Evolutionary conservation across 192 early-diverging fungal species (phyloP), one percentile per base, ranked within the genome.

Genomic region (Backusella tuberculispora): DNA sequence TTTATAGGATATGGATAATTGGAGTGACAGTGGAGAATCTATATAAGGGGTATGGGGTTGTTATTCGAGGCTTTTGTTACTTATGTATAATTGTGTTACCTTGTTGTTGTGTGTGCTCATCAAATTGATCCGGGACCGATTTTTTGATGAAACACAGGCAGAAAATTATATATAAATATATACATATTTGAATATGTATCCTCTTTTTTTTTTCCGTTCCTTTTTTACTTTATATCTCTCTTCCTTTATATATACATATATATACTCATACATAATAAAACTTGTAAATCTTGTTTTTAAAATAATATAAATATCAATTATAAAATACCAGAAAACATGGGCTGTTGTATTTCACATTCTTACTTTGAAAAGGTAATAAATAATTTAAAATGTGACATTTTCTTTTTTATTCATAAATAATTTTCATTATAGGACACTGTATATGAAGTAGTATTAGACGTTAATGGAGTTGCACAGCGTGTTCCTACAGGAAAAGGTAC

Each of bases 11-110:
- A 47, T 80, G 65, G 84, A 88, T 68, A 74, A 84, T 37, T 88
- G 86, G 86, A 84, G 83, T 21, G 85, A 86, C 48, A 81, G 80
- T 66, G 85, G 85, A 24, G 78, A 71, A 24, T 60, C 53, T 13
- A 24, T 56, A 56, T 56, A 56, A 12, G 21, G 7, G 53, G 53
- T 8, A 19, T 8, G 42, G 42, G 42, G n/a, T n/a, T n/a, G n/a
- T n/a, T n/a, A n/a, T n/a, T n/a, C n/a, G n/a, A n/a, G n/a, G 6
- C 1, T 40, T 40, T 66, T 66, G 37, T 21, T 8, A 63, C 10
- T 64, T 34, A 5, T 64, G 24, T 64, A 24, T 64, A 64, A n/a
- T 24, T 64, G 63, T 64, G 34, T 64, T 7, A 64, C 63, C 24
- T 10, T 5, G 14, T 13, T 64, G 63, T 34, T 34, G 63, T n/a